Percentiles rank a stretch among this genome's conserved stretches.
These are phyloP conservation scores for Kazachstania sp. DNA, from an alignment of 1,139 yeast genomes.

Conservation along the genomic window DNA sequence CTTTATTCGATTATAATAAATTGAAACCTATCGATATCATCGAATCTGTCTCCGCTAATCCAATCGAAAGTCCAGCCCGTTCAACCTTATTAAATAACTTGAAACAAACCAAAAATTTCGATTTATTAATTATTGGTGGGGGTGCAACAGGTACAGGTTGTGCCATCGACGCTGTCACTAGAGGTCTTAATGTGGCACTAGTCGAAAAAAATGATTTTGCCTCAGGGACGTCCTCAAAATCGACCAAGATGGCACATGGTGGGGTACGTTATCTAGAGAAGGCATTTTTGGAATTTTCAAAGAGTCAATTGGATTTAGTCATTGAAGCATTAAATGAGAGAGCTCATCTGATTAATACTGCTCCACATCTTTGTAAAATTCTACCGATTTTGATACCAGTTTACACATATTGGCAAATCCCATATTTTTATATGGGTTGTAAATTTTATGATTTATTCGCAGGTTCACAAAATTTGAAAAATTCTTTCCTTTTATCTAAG, in stretches of 20 bases:
- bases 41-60: background rate
- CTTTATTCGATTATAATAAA: background rate
- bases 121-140: conserved; percentile 81
- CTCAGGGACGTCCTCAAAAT: conserved; percentile 84
- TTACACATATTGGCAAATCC: conserved; percentile 93
- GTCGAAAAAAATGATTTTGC: conserved; percentile 87
- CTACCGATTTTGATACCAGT: conserved; percentile 94
- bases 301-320: conserved; percentile 84
- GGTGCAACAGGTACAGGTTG: conserved; percentile 96
- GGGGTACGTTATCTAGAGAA: conserved; percentile 94
- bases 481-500: conserved; percentile 65
- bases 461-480: conserved; percentile 75
- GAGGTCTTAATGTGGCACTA: conserved; percentile 84
- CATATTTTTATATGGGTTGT: conserved; percentile 88
- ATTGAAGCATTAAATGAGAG: conserved; percentile 92
- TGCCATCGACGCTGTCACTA: conserved; percentile 83
- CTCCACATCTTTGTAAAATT: conserved; percentile 83
- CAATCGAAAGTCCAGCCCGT: conserved; percentile 26
- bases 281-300: conserved; percentile 83
- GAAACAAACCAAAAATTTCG: conserved; percentile 48
- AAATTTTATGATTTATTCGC: conserved; percentile 91
- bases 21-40: background rate
- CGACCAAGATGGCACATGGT: conserved; percentile 96
- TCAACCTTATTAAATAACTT: conserved; percentile 34
- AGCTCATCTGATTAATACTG: conserved; percentile 79